Evolutionary conservation across 306 rosid genomes (phyloP), one percentile per base, ranked within the genome.

Genomic region (Fragaria ananassa): DNA sequence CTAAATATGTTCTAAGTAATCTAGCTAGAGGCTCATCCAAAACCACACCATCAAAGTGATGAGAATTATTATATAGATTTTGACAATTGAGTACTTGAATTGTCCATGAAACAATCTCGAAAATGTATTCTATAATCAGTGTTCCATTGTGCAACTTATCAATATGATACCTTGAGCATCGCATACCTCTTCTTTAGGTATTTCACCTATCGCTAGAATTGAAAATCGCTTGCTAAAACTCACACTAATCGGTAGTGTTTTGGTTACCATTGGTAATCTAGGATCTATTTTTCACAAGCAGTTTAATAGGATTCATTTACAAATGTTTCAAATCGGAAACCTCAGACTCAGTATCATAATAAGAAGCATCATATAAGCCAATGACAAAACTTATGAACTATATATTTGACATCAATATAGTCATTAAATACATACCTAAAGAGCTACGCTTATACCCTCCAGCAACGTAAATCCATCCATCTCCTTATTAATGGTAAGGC

Each of bases 391-490:
- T 35, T 35, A 35, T 29, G 31, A 29, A 29, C 31, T 29, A 29
- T 29, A 29, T 29, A 29, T 29, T 0, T 35, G 37, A 46, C 50
- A 11, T 46, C 13, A 46, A 46, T 46, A 47, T 13, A 14, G 14
- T 47, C 53, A 39, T 5, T 1, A 1, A 15, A 51, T 51, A 6
- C 57, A 5, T 53, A 58, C 77, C 46, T 12, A 25, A 58, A 60
- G 68, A 42, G 37, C 25, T 41, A 15, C 17, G 41, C 57, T 74
- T 74, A 58, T 8, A 60, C n/a, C 78, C 70, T 17, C 70, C 70
- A 17, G 60, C 78, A 74, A 60, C 78, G 29, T 60, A 74, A 29
- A 74, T 45, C 70, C n/a, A n/a, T n/a, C n/a, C n/a, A n/a, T n/a
- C n/a, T 25, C 27, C 27, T 25, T 25, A 25, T 25, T 25, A 25